These are phyloP conservation scores for Punctularia strigosozonata DNA, from an alignment of 768 basidiomycete species.

Conservation along the genomic window DNA sequence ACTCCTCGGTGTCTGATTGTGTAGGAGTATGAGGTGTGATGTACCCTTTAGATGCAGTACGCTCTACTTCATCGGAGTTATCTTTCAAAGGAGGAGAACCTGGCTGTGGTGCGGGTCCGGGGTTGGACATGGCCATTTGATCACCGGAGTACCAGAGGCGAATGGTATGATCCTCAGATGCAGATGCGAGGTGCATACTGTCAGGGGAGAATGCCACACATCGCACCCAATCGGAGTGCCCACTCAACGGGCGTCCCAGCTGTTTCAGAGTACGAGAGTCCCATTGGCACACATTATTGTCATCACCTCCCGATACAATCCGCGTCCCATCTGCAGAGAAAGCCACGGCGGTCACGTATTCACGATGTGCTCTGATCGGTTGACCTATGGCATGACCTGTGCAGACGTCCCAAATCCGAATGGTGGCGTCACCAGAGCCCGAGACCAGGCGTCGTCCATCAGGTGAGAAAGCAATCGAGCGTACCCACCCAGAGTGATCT, in stretches of 20 bases:
- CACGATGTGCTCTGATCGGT: too few relatives aligned
- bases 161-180: too few relatives aligned
- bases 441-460: constrained; percentile 1
- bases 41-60: too few relatives aligned
- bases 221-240: neutral
- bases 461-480: neutral
- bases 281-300: too few relatives aligned
- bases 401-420: constrained; percentile 7
- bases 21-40: neutral
- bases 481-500: neutral
- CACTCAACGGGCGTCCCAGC: too few relatives aligned
- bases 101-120: neutral
- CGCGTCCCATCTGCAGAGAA: too few relatives aligned
- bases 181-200: neutral
- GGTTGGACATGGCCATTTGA: neutral
- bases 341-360: too few relatives aligned
- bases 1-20: too few relatives aligned
- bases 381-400: too few relatives aligned
- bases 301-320: too few relatives aligned
- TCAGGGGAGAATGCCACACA: constrained; percentile 1
- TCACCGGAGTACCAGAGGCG: neutral
- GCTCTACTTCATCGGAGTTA: neutral
- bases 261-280: too few relatives aligned
- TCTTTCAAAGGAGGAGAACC: neutral
- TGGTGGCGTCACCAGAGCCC: constrained; percentile 1